phyloP scores from a whole-genome alignment of 2,329 filamentous ascomycete species.

The Metarhizium anisopliae region DNA sequence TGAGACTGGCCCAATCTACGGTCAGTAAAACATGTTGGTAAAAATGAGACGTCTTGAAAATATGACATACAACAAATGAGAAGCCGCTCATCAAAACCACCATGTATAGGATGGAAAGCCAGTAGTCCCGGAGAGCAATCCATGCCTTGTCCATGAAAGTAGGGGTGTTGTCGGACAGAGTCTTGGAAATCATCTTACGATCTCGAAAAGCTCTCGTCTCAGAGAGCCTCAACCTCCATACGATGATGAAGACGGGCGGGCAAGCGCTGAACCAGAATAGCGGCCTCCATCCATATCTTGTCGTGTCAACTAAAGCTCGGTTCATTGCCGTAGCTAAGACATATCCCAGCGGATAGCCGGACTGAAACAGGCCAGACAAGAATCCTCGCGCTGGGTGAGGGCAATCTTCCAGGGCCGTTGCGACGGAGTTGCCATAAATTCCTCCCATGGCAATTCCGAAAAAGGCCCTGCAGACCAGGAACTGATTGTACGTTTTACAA shows the following conservation, averaged over 20 bases:
- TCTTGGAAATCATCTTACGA: not conserved
- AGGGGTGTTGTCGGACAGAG: slow-evolving; percentile 28
- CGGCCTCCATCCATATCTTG: not conserved
- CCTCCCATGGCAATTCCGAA: not conserved
- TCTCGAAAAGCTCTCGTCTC: not conserved
- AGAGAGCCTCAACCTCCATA: not conserved
- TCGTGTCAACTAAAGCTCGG: not conserved
- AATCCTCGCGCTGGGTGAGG: not conserved
- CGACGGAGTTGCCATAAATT: not conserved
- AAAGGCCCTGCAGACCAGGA: not conserved
- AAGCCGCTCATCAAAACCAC: not conserved
- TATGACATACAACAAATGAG: not conserved
- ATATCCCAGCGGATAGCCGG: not conserved
- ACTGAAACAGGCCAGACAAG: not conserved
- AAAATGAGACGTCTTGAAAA: too few species aligned
- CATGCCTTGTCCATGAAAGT: slow-evolving; percentile 32
- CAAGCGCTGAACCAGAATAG: slow-evolving; percentile 1
- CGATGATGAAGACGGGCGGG: not conserved
- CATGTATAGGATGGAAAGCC: not conserved
- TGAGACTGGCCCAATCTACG: not conserved
- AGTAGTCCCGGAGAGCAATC: not conserved
- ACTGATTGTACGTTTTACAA: not conserved
- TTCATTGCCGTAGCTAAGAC: not conserved
- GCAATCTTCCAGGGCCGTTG: not conserved
- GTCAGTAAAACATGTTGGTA: not conserved